Percentiles rank a stretch among this genome's conserved stretches.
Conservation (phyloP, 2,329 filamentous ascomycete species). For the Exophiala sp. region DNA sequence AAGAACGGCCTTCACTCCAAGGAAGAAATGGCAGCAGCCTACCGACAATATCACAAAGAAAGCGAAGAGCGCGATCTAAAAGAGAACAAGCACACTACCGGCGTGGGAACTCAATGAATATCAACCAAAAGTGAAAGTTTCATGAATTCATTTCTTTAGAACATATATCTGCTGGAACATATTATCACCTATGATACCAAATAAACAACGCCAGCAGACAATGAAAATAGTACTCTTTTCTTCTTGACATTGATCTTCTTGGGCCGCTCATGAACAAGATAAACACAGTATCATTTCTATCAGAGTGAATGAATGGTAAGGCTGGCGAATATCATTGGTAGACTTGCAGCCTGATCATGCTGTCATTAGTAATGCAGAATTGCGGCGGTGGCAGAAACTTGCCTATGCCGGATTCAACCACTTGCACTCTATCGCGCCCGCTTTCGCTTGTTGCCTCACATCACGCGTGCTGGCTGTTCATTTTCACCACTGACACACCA, state of each 20-base stretch:
- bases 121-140: conserved; percentile 19
- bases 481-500: neutral
- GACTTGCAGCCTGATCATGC: too few relatives aligned
- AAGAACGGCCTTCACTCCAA: conserved; percentile 61
- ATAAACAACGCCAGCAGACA: conserved; percentile 14
- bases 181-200: conserved; percentile 17
- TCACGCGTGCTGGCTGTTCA: too few relatives aligned
- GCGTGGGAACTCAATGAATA: conserved; percentile 29
- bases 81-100: conserved; percentile 27
- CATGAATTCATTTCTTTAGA: conserved; percentile 4
- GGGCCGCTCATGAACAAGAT: too few relatives aligned
- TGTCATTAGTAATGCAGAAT: too few relatives aligned
- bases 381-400: too few relatives aligned
- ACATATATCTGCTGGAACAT: conserved; percentile 6
- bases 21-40: conserved; percentile 40
- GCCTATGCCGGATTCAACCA: too few relatives aligned
- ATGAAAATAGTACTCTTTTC: neutral
- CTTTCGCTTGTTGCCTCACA: too few relatives aligned
- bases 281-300: too few relatives aligned
- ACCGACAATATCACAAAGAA: conserved; percentile 40
- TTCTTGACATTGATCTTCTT: too few relatives aligned
- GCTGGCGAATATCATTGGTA: too few relatives aligned
- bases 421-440: too few relatives aligned
- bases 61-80: conserved; percentile 29
- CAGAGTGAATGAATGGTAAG: too few relatives aligned